A percentile compares a stretch with the other conserved stretches of the same genome.
Conservation (phyloP, 1,139 yeast species). For the Protomyces lactucae-debilis region DNA sequence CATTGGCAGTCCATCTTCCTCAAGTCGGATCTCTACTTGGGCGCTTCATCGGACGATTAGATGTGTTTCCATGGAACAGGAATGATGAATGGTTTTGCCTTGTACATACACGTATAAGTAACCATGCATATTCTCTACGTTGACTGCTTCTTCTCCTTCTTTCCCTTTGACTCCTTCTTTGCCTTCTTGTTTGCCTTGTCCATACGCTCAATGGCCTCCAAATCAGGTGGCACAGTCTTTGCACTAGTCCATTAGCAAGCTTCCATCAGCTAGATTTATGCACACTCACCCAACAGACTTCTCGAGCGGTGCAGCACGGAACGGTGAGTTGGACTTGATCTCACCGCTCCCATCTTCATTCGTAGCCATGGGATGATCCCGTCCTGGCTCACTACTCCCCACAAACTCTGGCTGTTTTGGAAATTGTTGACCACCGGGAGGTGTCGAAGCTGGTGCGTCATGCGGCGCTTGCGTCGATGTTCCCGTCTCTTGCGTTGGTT, state of each 20-base stretch:
- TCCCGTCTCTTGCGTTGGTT: constrained; percentile 19
- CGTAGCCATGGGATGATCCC: constrained; percentile 6
- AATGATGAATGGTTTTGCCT: too few species aligned
- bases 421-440: not conserved
- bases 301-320: constrained; percentile 20
- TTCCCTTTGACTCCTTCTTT: not conserved
- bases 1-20: too few species aligned
- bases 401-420: constrained; percentile 6
- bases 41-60: too few species aligned
- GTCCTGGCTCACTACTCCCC: constrained; percentile 10
- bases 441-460: not conserved
- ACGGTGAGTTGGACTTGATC: constrained; percentile 16
- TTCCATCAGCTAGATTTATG: too few species aligned
- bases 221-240: constrained; percentile 20
- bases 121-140: too few species aligned
- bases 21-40: too few species aligned
- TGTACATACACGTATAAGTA: too few species aligned
- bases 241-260: not conserved
- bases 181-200: not conserved
- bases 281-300: constrained; percentile 10
- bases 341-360: constrained; percentile 11
- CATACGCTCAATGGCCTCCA: constrained; percentile 17
- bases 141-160: not conserved
- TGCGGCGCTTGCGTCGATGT: constrained; percentile 24
- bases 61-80: too few species aligned